A percentile compares a stretch with the other conserved stretches of the same genome.
These are phyloP conservation scores for Cicer cuneatum DNA, from an alignment of 306 rosid genomes.

Conservation along the genomic window DNA sequence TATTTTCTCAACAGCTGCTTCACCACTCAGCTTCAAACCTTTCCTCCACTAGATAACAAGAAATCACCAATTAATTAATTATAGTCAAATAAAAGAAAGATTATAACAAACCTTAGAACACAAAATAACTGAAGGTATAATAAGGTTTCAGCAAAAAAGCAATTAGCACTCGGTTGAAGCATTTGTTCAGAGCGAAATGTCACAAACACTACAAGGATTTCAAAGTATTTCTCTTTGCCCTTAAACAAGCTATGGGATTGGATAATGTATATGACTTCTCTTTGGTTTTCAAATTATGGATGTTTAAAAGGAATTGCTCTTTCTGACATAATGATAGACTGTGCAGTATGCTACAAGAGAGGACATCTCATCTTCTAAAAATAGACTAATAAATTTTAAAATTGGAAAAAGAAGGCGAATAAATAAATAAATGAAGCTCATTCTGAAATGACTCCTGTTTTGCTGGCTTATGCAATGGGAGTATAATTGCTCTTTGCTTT, in stretches of 20 bases:
- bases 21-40: conserved; percentile 97
- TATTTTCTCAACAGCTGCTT: conserved; percentile 83
- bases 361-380: conserved; percentile 2
- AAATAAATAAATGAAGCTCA: not conserved
- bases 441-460: not conserved
- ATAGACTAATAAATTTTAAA: conserved; percentile 12
- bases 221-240: conserved; percentile 25
- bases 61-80: conserved; percentile 21
- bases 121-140: conserved; percentile 10
- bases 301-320: conserved; percentile 32
- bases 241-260: conserved; percentile 14
- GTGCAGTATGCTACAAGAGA: conserved; percentile 7
- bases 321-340: not conserved
- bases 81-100: conserved; percentile 30
- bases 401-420: not conserved
- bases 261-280: conserved; percentile 3
- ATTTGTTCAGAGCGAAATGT: conserved; percentile 19
- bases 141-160: conserved; percentile 24
- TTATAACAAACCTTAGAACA: conserved; percentile 25
- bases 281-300: conserved; percentile 29
- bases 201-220: conserved; percentile 11
- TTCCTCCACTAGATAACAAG: conserved; percentile 87
- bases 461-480: not conserved
- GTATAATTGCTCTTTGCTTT: not conserved
- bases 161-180: conserved; percentile 3